A percentile compares a stretch with the other conserved stretches of the same genome.
phyloP scores from a whole-genome alignment of 495 filamentous ascomycete genomes.

The Penicillium coffeae region DNA sequence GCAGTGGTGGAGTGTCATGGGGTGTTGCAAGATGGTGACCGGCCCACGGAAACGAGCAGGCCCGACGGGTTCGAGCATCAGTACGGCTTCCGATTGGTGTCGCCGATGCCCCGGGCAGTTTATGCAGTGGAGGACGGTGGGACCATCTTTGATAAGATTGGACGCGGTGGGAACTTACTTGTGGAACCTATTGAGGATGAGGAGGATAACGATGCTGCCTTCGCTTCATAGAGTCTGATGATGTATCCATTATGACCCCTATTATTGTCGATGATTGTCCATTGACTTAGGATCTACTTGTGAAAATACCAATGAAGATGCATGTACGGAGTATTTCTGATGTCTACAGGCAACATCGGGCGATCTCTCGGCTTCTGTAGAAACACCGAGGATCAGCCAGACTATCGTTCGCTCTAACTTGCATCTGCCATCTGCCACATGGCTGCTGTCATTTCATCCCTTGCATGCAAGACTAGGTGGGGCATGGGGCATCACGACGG shows the following conservation, averaged over 20 bases:
- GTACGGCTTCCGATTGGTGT: slow-evolving; percentile 77
- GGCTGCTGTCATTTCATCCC: too few species aligned
- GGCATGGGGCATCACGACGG: too few species aligned
- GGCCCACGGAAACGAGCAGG: slow-evolving; percentile 30
- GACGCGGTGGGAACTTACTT: slow-evolving; percentile 81
- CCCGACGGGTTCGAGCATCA: slow-evolving; percentile 71
- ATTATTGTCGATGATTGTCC: too few species aligned
- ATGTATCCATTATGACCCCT: slow-evolving; percentile 1
- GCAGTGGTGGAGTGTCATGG: slow-evolving; percentile 95
- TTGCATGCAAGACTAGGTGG: too few species aligned
- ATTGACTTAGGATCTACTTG: too few species aligned
- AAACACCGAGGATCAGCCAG: too few species aligned
- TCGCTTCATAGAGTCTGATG: slow-evolving; percentile 8
- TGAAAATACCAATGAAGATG: neutral
- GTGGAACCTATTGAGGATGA: slow-evolving; percentile 67
- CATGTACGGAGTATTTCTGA: neutral
- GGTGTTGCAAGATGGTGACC: slow-evolving; percentile 38
- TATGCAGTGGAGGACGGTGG: slow-evolving; percentile 63
- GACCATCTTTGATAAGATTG: slow-evolving; percentile 67
- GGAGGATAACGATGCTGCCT: slow-evolving; percentile 20
- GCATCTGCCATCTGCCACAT: too few species aligned
- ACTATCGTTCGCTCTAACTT: too few species aligned
- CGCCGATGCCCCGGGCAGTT: slow-evolving; percentile 74
- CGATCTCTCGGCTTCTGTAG: too few species aligned
- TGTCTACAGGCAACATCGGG: too few species aligned